Conservation (phyloP, 306 rosid genomes). For the Begonia peltatifolia region DNA sequence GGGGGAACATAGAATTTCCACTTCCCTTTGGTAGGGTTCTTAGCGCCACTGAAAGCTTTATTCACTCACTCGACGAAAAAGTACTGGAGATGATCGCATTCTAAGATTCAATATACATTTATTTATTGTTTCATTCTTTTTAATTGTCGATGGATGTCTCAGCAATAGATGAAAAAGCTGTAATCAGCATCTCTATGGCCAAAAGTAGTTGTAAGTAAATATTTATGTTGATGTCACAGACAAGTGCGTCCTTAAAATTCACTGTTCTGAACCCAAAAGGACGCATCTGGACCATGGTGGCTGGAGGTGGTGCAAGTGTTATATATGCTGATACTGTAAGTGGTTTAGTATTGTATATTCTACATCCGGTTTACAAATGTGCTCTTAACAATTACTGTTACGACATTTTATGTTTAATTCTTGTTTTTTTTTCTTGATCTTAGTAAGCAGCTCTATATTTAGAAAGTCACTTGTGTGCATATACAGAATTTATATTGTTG, state of each 20-base stretch:
- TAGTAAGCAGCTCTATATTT: not conserved
- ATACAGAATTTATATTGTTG: too few relatives aligned
- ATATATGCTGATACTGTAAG: conserved; percentile 81
- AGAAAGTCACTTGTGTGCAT: too few relatives aligned
- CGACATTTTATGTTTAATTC: conserved; percentile 2
- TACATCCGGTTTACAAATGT: conserved; percentile 6
- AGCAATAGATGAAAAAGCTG: not conserved
- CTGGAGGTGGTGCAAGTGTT: conserved; percentile 92
- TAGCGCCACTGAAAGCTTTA: conserved; percentile 53
- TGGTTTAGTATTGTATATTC: conserved; percentile 2
- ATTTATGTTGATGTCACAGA: conserved; percentile 26
- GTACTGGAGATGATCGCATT: conserved; percentile 17
- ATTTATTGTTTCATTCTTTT: not conserved
- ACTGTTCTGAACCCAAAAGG: conserved; percentile 78
- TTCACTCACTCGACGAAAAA: conserved; percentile 75
- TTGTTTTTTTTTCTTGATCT: not conserved
- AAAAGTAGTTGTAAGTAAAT: conserved; percentile 9
- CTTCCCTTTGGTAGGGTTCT: conserved; percentile 79
- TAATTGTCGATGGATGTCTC: not conserved
- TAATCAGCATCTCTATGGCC: conserved; percentile 3
- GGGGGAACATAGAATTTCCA: conserved; percentile 70
- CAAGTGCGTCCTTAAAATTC: conserved; percentile 76
- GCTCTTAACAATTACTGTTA: conserved; percentile 2
- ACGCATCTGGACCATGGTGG: conserved; percentile 93
- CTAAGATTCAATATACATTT: not conserved